Evolutionary conservation across 2,329 filamentous ascomycete species (phyloP).

Genomic region (Pseudogymnoascus sp.): DNA sequence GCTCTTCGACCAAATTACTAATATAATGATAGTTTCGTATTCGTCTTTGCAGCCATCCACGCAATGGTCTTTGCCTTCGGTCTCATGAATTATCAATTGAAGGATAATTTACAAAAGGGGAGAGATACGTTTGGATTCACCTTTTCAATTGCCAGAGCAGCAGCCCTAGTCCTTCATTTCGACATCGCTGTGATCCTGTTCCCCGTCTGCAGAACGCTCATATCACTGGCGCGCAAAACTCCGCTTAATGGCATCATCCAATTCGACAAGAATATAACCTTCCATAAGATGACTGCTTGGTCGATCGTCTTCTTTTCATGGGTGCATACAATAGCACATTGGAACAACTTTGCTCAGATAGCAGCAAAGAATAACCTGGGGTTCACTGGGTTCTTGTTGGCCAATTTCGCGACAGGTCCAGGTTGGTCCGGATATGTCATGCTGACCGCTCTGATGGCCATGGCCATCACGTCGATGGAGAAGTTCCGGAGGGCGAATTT

Average conservation of each 20-base stretch:
- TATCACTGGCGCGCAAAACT: constrained; percentile 71
- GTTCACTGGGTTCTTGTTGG: constrained; percentile 66
- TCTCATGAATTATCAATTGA: constrained; percentile 70
- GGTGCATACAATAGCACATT: constrained; percentile 78
- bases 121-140: constrained; percentile 64
- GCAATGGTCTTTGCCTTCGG: constrained; percentile 70
- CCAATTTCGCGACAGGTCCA: constrained; percentile 70
- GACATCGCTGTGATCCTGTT: constrained; percentile 73
- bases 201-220: constrained; percentile 75
- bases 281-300: constrained; percentile 78
- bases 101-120: constrained; percentile 61
- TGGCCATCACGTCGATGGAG: constrained; percentile 69
- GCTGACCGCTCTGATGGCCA: constrained; percentile 68
- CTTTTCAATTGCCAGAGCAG: constrained; percentile 66
- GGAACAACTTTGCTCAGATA: constrained; percentile 76
- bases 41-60: constrained; percentile 64
- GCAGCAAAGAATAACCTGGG: constrained; percentile 67
- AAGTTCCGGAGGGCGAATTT: constrained; percentile 73
- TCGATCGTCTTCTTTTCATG: constrained; percentile 83
- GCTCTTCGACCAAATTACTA: constrained; percentile 18
- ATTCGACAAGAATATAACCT: constrained; percentile 83
- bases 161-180: constrained; percentile 70
- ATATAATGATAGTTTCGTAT: constrained; percentile 55
- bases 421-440: constrained; percentile 84
- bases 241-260: constrained; percentile 79